Conservation (phyloP, 306 rosid genomes). For the Castanea sativa region DNA sequence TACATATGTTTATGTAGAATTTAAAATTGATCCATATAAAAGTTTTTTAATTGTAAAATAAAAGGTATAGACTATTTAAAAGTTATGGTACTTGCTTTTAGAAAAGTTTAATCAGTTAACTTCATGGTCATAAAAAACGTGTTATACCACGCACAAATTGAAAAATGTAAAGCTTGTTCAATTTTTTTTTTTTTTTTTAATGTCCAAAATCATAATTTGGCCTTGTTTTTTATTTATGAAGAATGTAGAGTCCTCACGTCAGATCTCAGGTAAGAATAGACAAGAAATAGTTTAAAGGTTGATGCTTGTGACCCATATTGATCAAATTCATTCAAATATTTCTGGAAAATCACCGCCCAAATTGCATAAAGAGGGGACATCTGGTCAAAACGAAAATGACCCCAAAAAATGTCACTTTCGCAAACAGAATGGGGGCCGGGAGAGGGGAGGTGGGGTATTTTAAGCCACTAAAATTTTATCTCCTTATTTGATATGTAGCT, state of each 20-base stretch:
- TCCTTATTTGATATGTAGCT: too few species aligned
- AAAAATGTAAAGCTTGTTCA: not conserved
- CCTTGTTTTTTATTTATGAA: not conserved
- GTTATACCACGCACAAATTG: not conserved
- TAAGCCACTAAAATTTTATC: too few species aligned
- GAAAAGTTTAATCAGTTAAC: not conserved
- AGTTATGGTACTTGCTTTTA: too few species aligned
- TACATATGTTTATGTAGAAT: too few species aligned
- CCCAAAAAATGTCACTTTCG: not conserved
- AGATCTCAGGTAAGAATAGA: not conserved
- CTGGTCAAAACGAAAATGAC: not conserved
- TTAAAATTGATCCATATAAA: too few species aligned
- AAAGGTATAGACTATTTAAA: too few species aligned
- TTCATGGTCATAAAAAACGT: not conserved
- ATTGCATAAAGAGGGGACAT: not conserved
- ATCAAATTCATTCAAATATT: not conserved
- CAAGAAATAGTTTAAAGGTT: not conserved
- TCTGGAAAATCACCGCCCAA: not conserved
- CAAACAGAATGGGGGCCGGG: not conserved
- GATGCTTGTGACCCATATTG: not conserved
- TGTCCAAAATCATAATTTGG: not conserved
- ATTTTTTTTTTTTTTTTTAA: not conserved
- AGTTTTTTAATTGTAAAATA: too few species aligned
- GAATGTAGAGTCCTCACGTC: not conserved
- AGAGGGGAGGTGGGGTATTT: too few species aligned